Conservation (phyloP, 352 stramenopile species). For the Globisporangium spinosum region DNA sequence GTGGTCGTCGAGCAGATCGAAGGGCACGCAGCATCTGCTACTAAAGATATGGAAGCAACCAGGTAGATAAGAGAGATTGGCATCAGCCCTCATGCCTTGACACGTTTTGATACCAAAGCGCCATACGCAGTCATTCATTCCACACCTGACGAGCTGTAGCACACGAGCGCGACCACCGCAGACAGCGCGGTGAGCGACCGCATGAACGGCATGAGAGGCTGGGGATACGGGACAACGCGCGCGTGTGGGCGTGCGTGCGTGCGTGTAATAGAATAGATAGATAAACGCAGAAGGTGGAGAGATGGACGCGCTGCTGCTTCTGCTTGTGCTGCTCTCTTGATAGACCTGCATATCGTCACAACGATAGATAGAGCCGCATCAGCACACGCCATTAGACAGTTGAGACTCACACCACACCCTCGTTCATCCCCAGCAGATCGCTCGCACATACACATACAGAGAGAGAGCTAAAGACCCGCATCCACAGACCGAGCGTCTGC, state of each 20-base stretch:
- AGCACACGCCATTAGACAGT: background rate
- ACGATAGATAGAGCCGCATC: background rate
- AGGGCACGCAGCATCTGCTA: slow-evolving; percentile 23
- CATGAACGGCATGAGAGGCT: slow-evolving; percentile 1
- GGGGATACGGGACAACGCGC: background rate
- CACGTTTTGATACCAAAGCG: background rate
- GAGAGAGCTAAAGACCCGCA: background rate
- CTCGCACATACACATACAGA: background rate
- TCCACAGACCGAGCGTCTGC: background rate
- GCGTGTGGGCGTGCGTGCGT: background rate
- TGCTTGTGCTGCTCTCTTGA: background rate
- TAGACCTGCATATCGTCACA: background rate
- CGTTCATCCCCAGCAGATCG: background rate
- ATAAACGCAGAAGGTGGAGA: background rate
- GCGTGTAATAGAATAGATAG: slow-evolving; percentile 1
- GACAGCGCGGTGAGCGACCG: background rate
- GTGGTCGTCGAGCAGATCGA: slow-evolving; percentile 36
- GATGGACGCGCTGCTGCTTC: background rate
- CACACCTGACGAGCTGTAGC: slow-evolving; percentile 5
- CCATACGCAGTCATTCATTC: background rate
- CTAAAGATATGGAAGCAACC: background rate
- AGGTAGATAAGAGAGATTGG: background rate
- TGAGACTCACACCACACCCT: background rate
- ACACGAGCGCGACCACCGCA: background rate
- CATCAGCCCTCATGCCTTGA: background rate